phyloP scores from a whole-genome alignment of 2,329 filamentous ascomycete species.

The Claviceps pusilla region DNA sequence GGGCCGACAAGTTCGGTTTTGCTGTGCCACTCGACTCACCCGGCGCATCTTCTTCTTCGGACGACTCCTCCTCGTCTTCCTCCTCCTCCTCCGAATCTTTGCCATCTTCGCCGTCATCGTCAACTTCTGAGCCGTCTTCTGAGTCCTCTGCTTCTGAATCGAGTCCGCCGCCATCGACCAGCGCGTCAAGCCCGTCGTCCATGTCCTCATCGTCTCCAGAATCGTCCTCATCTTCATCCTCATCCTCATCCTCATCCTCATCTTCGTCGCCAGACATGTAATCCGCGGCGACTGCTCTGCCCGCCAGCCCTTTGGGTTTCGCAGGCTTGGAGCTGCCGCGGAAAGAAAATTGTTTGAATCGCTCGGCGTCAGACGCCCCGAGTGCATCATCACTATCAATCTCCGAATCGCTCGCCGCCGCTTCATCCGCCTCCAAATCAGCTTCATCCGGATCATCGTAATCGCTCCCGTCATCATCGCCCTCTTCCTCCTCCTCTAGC shows the following conservation, averaged over 20 bases:
- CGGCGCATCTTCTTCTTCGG: slow-evolving; percentile 13
- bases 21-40: slow-evolving; percentile 13
- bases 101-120: slow-evolving; percentile 19
- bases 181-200: slow-evolving; percentile 22
- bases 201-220: slow-evolving; percentile 23
- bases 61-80: slow-evolving; percentile 17
- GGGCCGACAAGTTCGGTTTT: slow-evolving; percentile 19
- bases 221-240: slow-evolving; percentile 20
- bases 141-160: slow-evolving; percentile 21
- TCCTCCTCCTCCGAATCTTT: slow-evolving; percentile 11
- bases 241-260: slow-evolving; percentile 21
- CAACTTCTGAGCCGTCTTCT: slow-evolving; percentile 20
- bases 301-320: slow-evolving; percentile 18
- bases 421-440: slow-evolving; percentile 37
- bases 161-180: slow-evolving; percentile 17
- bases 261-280: slow-evolving; percentile 37
- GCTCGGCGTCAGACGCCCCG: slow-evolving; percentile 70
- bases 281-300: slow-evolving; percentile 38
- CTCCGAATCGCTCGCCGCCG: slow-evolving; percentile 39
- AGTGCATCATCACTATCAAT: slow-evolving; percentile 57
- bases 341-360: slow-evolving; percentile 59
- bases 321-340: slow-evolving; percentile 41
- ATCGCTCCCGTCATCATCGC: slow-evolving; percentile 31
- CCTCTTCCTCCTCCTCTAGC: slow-evolving; percentile 25
- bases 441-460: slow-evolving; percentile 42